Evolutionary conservation across 2,329 filamentous ascomycete genomes (phyloP).

Genomic region (Monilinia fructigena): DNA sequence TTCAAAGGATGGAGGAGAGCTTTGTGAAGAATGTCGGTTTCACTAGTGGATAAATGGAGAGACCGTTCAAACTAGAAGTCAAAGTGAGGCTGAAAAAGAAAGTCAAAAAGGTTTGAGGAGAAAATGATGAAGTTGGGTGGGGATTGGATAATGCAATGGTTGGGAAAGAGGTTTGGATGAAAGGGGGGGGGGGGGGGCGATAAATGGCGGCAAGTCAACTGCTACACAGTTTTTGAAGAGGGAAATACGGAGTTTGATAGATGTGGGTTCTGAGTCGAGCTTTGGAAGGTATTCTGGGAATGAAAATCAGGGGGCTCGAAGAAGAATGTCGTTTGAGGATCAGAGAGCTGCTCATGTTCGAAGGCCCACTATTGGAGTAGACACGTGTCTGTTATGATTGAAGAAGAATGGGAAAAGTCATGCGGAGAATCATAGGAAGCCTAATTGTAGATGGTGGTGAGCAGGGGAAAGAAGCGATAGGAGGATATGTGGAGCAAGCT

Average conservation of each 20-base stretch:
- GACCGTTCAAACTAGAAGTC: not conserved
- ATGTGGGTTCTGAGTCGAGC: not conserved
- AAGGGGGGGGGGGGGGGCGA: rapidly evolving
- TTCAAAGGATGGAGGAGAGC: not conserved
- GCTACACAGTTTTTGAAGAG: rapidly evolving
- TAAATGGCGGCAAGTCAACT: rapidly evolving
- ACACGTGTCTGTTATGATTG: not conserved
- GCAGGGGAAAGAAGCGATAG: not conserved
- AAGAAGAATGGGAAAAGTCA: not conserved
- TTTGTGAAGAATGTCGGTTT: not conserved
- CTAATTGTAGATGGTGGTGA: not conserved
- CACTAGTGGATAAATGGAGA: not conserved
- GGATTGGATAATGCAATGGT: not conserved
- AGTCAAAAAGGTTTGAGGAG: too few species aligned
- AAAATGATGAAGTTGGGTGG: not conserved
- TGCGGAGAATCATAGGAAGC: not conserved
- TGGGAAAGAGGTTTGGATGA: too few species aligned
- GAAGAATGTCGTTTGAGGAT: not conserved
- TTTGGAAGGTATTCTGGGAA: too few species aligned
- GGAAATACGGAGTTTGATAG: not conserved
- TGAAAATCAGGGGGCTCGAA: not conserved
- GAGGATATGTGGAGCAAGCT: not conserved
- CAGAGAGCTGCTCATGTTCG: not conserved
- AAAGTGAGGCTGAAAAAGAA: not conserved
- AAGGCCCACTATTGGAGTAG: not conserved